These are phyloP conservation scores for Sesbania bispinosa DNA, from an alignment of 306 rosid genomes.

Conservation along the genomic window DNA sequence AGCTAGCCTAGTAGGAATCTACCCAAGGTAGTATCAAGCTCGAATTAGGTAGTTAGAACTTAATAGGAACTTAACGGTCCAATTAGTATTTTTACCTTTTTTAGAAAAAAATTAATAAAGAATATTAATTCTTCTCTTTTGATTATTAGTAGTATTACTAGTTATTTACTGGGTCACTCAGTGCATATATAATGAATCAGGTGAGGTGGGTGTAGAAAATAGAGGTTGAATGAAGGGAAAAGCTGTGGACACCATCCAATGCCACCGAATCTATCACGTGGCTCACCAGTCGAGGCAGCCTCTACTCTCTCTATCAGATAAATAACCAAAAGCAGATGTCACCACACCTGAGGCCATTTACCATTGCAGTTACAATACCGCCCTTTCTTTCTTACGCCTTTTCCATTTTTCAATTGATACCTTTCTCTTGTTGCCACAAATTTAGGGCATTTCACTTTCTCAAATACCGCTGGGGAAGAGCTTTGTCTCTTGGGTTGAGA, in stretches of 20 bases:
- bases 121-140: too few species aligned
- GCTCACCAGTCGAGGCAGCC: constrained; percentile 59
- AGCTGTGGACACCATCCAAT: constrained; percentile 57
- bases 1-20: not conserved
- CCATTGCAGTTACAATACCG: not conserved
- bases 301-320: constrained; percentile 34
- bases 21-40: too few species aligned
- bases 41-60: not conserved
- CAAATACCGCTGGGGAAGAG: too few species aligned
- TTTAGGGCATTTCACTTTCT: too few species aligned
- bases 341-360: constrained; percentile 37
- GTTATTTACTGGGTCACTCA: not conserved
- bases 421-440: too few species aligned
- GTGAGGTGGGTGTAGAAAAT: constrained; percentile 29
- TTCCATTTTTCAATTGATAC: too few species aligned
- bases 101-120: too few species aligned
- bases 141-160: too few species aligned
- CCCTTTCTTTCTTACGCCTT: too few species aligned
- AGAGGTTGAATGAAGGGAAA: constrained; percentile 48
- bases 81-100: not conserved
- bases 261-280: constrained; percentile 76
- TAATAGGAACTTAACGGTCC: constrained; percentile 5
- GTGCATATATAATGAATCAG: not conserved
- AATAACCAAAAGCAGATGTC: constrained; percentile 54
- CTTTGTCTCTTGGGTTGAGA: too few species aligned